A percentile compares a stretch with the other conserved stretches of the same genome.
Evolutionary conservation across 2,329 filamentous ascomycete species (phyloP).

Genomic region (Hansfordia pulvinata): DNA sequence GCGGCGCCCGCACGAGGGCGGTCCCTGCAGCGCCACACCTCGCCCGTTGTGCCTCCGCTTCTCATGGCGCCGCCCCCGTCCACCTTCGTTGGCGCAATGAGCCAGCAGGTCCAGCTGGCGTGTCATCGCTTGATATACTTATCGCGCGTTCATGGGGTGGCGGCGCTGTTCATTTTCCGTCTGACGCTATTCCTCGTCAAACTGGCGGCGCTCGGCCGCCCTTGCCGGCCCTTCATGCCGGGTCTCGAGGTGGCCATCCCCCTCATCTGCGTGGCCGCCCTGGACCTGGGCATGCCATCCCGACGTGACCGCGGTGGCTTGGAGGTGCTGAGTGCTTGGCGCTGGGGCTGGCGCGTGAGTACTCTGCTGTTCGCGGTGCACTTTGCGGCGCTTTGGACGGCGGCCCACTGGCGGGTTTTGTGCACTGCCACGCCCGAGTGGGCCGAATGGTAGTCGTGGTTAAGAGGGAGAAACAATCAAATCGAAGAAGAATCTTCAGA

Average conservation of each 20-base stretch:
- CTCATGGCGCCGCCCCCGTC: not conserved
- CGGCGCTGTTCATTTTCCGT: conserved; percentile 30
- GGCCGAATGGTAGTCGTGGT: too few relatives aligned
- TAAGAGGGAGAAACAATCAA: too few relatives aligned
- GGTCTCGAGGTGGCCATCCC: conserved; percentile 51
- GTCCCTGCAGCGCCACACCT: not conserved
- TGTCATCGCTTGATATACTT: conserved; percentile 15
- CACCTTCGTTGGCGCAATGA: conserved; percentile 1
- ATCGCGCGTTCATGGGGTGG: too few relatives aligned
- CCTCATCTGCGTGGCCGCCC: conserved; percentile 51
- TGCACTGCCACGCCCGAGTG: too few relatives aligned
- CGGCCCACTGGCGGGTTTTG: conserved; percentile 20
- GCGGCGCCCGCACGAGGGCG: not conserved
- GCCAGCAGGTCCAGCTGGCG: conserved; percentile 21
- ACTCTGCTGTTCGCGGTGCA: conserved; percentile 30
- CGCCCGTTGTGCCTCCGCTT: conserved; percentile 9
- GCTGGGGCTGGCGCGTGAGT: conserved; percentile 20
- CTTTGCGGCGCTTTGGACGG: conserved; percentile 23
- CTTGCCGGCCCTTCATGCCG: conserved; percentile 62
- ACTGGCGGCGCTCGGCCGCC: conserved; percentile 45
- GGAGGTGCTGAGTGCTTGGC: not conserved
- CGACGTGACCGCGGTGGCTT: not conserved
- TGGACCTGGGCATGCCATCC: conserved; percentile 41
- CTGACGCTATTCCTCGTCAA: conserved; percentile 56
- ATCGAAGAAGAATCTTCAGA: too few relatives aligned